Conservation (phyloP, 352 stramenopile species). For the Phytophthora boehmeriae region DNA sequence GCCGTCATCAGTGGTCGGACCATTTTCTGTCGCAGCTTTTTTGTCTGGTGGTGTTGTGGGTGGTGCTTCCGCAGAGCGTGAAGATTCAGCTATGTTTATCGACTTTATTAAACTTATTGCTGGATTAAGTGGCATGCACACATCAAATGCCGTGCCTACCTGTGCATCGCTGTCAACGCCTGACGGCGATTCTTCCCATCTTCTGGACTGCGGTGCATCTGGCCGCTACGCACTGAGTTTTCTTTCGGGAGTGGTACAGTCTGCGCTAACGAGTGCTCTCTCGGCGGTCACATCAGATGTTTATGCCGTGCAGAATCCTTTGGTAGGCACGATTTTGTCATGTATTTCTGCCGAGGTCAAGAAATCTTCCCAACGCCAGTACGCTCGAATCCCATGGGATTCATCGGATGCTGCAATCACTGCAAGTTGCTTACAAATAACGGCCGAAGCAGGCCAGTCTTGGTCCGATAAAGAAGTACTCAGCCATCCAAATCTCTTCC, state of each 20-base stretch:
- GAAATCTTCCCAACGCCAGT: slow-evolving; percentile 73
- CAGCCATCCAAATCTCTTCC: slow-evolving; percentile 84
- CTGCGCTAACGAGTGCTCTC: slow-evolving; percentile 46
- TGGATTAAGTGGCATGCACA: slow-evolving; percentile 60
- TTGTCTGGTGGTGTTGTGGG: slow-evolving; percentile 22
- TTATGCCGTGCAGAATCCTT: slow-evolving; percentile 29
- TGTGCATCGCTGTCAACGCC: slow-evolving; percentile 29
- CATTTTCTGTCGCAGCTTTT: slow-evolving; percentile 62
- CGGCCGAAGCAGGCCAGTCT: slow-evolving; percentile 60
- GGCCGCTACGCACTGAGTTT: slow-evolving; percentile 61
- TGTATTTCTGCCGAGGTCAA: slow-evolving; percentile 71
- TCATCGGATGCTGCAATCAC: slow-evolving; percentile 70
- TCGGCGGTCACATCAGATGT: slow-evolving; percentile 22
- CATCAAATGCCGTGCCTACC: slow-evolving; percentile 33
- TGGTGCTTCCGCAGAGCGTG: slow-evolving; percentile 17
- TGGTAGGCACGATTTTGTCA: slow-evolving; percentile 62
- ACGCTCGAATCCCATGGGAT: slow-evolving; percentile 87
- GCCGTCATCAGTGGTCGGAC: slow-evolving; percentile 58
- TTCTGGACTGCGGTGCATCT: slow-evolving; percentile 62
- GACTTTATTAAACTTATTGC: slow-evolving; percentile 88
- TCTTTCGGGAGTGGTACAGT: slow-evolving; percentile 53
- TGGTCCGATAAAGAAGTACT: slow-evolving; percentile 88
- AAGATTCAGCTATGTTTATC: slow-evolving; percentile 61
- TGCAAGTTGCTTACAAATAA: slow-evolving; percentile 74
- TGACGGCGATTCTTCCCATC: slow-evolving; percentile 50